These are phyloP conservation scores for Styphnolobium japonicum DNA, from an alignment of 306 rosid genomes.

Conservation along the genomic window DNA sequence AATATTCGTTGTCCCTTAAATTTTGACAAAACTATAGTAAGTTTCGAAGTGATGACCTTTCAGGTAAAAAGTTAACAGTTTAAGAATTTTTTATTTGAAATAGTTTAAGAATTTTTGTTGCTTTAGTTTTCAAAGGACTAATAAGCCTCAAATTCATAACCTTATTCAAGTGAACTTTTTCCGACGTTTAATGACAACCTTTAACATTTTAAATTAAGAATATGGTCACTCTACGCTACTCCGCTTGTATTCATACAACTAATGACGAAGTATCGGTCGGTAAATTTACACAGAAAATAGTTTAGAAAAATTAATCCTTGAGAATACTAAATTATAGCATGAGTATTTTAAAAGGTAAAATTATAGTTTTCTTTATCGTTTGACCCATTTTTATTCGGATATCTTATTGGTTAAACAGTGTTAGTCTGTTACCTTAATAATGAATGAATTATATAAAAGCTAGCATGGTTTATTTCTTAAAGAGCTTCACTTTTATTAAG, in stretches of 20 bases:
- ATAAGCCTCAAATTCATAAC: neutral
- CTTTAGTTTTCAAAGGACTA: neutral
- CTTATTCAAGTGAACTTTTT: neutral
- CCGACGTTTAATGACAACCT: neutral
- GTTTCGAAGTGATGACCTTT: too few species aligned
- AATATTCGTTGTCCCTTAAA: too few species aligned
- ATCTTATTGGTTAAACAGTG: neutral
- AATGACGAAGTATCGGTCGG: neutral
- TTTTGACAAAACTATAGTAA: too few species aligned
- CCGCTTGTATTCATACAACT: neutral
- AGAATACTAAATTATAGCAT: neutral
- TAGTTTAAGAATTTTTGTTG: too few species aligned
- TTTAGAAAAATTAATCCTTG: neutral
- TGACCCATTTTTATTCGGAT: slow-evolving; percentile 4
- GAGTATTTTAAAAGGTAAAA: neutral
- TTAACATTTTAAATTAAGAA: neutral
- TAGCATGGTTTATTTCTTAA: neutral
- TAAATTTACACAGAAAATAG: neutral
- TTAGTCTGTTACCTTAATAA: neutral
- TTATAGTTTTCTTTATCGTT: neutral
- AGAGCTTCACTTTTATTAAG: neutral
- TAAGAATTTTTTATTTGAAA: too few species aligned
- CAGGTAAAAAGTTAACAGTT: too few species aligned
- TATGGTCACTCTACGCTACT: neutral
- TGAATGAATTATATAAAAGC: neutral